A percentile compares a stretch with the other conserved stretches of the same genome.
phyloP scores from a whole-genome alignment of 805 yeast species.

The Lachancea sp. region DNA sequence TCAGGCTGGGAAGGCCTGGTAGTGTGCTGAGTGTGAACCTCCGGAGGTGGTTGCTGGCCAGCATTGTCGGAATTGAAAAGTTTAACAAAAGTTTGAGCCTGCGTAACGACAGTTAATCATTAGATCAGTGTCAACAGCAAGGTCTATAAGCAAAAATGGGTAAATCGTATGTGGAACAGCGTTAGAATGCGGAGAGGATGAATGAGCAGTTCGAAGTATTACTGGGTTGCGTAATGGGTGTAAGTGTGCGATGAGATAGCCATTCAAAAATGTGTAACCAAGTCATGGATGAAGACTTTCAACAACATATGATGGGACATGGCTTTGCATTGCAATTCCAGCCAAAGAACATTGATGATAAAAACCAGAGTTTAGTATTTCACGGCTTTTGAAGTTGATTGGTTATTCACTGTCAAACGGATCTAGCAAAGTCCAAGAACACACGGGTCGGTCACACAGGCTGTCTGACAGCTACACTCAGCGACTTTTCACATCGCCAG shows the following conservation, averaged over 20 bases:
- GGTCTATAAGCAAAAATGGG: constrained; percentile 35
- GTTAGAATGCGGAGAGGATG: neutral
- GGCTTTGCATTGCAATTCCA: neutral
- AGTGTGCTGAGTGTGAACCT: neutral
- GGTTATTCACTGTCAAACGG: no score
- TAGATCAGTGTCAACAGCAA: constrained; percentile 20
- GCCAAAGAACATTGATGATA: no score
- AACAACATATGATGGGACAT: neutral
- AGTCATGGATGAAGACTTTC: neutral
- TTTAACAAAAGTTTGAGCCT: constrained; percentile 6
- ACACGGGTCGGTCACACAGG: no score
- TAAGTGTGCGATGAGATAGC: no score
- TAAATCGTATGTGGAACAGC: constrained; percentile 34
- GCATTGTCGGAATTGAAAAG: neutral
- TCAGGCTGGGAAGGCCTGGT: no score
- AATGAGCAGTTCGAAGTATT: no score
- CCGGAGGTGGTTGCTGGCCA: neutral
- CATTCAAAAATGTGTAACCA: neutral
- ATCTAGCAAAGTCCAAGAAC: no score
- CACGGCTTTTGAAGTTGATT: no score
- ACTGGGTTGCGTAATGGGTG: no score
- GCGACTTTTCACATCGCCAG: no score
- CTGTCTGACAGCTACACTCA: no score
- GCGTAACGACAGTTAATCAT: neutral
- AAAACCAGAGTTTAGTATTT: no score